A percentile compares a stretch with the other conserved stretches of the same genome.
phyloP scores from a whole-genome alignment of 2,329 filamentous ascomycete genomes.

The Cordyceps cateniannulata region DNA sequence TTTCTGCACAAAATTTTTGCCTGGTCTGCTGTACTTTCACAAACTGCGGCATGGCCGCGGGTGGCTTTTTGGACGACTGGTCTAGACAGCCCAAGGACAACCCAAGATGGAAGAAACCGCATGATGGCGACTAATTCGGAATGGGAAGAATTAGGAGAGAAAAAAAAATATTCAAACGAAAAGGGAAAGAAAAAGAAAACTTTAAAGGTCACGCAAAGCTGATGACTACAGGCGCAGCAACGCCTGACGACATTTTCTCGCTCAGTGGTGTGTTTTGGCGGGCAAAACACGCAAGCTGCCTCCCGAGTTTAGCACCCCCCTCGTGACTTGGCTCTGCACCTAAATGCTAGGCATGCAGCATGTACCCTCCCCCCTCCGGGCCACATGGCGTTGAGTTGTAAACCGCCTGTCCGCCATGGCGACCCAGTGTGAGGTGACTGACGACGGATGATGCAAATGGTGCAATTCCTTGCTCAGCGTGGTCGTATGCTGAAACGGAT shows the following conservation, averaged over 20 bases:
- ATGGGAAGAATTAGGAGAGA: neutral
- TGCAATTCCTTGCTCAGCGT: neutral
- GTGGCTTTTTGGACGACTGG: neutral
- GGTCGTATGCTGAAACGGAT: neutral
- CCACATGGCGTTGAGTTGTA: too few relatives aligned
- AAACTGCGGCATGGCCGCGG: neutral
- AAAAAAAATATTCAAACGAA: neutral
- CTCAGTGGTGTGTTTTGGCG: neutral
- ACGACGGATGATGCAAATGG: neutral
- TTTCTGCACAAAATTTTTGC: neutral
- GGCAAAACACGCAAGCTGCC: slow-evolving; percentile 1
- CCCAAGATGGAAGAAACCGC: neutral
- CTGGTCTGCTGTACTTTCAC: neutral
- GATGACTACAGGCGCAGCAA: neutral
- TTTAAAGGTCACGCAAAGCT: neutral
- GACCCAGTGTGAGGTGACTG: neutral
- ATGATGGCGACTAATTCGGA: neutral
- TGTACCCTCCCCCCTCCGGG: too few relatives aligned
- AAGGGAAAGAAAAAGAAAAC: neutral
- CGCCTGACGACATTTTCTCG: neutral
- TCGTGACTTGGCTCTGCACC: neutral
- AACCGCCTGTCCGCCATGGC: neutral
- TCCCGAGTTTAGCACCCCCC: neutral
- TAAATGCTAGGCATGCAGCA: too few relatives aligned
- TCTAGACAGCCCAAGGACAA: neutral